These are phyloP conservation scores for Colletotrichum phormii DNA, from an alignment of 2,329 filamentous ascomycete genomes.

Conservation along the genomic window DNA sequence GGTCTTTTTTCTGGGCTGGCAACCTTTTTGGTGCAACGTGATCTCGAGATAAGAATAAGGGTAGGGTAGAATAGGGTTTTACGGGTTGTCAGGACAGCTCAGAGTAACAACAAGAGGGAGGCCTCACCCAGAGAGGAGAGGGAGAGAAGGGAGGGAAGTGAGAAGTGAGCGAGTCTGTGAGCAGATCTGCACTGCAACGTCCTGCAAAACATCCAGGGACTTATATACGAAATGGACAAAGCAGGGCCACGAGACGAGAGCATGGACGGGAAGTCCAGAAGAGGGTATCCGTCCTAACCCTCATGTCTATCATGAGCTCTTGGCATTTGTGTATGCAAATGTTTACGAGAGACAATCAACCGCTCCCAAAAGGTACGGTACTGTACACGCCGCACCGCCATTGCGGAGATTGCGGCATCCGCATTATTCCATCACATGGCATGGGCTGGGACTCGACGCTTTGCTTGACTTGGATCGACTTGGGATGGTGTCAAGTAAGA, in stretches of 20 bases:
- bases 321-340: slow-evolving; percentile 14
- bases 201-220: slow-evolving; percentile 15
- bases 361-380: neutral
- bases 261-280: slow-evolving; percentile 1
- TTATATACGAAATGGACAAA: slow-evolving; percentile 24
- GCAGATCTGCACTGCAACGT: slow-evolving; percentile 1
- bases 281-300: slow-evolving; percentile 6
- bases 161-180: slow-evolving; percentile 20
- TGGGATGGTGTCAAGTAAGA: slow-evolving; percentile 21
- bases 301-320: slow-evolving; percentile 19
- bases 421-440: slow-evolving; percentile 32
- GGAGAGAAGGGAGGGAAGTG: neutral
- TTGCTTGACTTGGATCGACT: slow-evolving; percentile 21
- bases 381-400: neutral
- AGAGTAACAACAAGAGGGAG: neutral
- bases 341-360: slow-evolving; percentile 13
- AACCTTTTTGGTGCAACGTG: too few relatives aligned
- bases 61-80: neutral
- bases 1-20: neutral
- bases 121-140: slow-evolving; percentile 1
- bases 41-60: neutral
- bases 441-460: slow-evolving; percentile 25
- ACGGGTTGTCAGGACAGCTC: neutral
- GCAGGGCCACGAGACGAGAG: neutral
- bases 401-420: slow-evolving; percentile 30